Base-by-base conservation (phyloP, 2,329 filamentous ascomycete species). In the Westerdykella sp. region DNA sequence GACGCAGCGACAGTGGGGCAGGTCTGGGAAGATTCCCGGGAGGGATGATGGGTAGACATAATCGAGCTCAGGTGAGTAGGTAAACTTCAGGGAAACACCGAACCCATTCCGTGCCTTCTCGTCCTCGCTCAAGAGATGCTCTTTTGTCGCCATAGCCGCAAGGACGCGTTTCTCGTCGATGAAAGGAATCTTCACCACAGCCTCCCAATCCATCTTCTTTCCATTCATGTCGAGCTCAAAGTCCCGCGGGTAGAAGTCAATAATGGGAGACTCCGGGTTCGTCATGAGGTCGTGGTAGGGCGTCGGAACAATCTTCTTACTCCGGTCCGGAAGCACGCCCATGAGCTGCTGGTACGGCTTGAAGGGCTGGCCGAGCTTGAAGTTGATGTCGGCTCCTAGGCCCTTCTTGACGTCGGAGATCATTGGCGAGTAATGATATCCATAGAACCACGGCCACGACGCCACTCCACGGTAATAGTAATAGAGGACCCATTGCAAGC, bases 141-240 rank as follows among this genome's bases (percentile, higher is more conserved):
- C 90, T 63, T 84, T 89, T 6, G 89, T 83, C 13, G 77, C 83
- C 86, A 98, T 96, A 6, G 91, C 93, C 31, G 75, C 71, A 43
- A 98, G 74, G 2, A 98, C 73, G 21, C 93, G 81, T 57, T 84
- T 81, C 66, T 98, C 91, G 45, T 98, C 88, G 50, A 98, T 98
- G 69, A 98, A 98, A 0, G 93, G 93, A 60, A 98, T 98, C 69
- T 97, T 98, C 51, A 98, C 89, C 31, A 98, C 91, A 22, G 93
- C 93, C 65, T 98, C 93, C 93, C 93, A 98, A 51, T 98, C 94
- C 85, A 95, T 94, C 72, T 95, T 98, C 74, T 98, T 98, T 46
- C 93, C 94, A 57, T 98, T 97, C 93, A 98, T 97, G 64, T 98
- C 94, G 34, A 98, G 76, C 53, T 94, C 88, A 59, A 98, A 98